Conservation (phyloP, 441 rosid genomes). For the Daphne laureola region DNA sequence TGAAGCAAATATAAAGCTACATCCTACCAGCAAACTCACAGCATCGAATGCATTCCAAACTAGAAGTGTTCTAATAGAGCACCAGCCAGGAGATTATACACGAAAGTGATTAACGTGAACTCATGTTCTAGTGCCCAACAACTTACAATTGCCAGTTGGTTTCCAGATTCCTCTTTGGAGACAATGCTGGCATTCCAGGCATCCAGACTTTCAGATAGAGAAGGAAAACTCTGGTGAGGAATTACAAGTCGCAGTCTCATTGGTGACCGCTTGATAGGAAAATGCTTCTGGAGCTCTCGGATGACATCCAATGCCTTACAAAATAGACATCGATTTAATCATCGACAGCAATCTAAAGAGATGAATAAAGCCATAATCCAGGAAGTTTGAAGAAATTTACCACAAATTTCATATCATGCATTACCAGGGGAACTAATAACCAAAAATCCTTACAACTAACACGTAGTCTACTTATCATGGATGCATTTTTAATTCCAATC, state of each 20-base stretch:
- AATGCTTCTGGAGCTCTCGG: constrained; percentile 89
- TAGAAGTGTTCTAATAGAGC: no score
- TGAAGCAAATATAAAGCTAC: no score
- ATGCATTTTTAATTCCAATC: no score
- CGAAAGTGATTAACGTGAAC: no score
- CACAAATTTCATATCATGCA: not conserved
- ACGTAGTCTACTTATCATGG: no score
- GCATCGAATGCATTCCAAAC: no score
- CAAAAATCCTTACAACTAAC: not conserved
- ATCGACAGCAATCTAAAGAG: not conserved
- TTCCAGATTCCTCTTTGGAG: constrained; percentile 72
- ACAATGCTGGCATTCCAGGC: constrained; percentile 54
- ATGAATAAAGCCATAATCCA: no score
- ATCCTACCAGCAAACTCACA: no score
- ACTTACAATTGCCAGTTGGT: constrained; percentile 67
- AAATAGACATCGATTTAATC: not conserved
- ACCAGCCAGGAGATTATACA: no score
- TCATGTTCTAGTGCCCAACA: not conserved
- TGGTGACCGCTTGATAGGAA: constrained; percentile 85
- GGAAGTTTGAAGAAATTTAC: not conserved
- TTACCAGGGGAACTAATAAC: not conserved
- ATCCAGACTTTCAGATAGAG: constrained; percentile 55
- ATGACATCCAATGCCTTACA: constrained; percentile 86
- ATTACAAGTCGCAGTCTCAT: constrained; percentile 74
- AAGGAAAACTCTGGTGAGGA: constrained; percentile 31